These are phyloP conservation scores for Sindora glabra DNA, from an alignment of 306 rosid species.

Conservation along the genomic window DNA sequence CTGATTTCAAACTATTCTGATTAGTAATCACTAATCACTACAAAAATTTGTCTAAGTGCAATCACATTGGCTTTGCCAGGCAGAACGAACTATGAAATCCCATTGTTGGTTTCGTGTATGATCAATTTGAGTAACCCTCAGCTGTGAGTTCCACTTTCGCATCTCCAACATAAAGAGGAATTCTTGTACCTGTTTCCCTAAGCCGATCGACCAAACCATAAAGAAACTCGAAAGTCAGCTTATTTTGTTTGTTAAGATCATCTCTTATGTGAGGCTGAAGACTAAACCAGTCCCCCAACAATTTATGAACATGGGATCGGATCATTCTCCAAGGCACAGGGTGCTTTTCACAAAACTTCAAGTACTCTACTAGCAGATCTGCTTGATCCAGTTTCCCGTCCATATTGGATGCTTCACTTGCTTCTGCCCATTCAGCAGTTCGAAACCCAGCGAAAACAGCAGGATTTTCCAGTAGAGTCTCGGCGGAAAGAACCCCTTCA, in stretches of 20 bases:
- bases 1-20: slow-evolving; percentile 8
- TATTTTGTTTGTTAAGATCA: slow-evolving; percentile 68
- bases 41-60: slow-evolving; percentile 20
- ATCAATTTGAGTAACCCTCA: slow-evolving; percentile 5
- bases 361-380: slow-evolving; percentile 67
- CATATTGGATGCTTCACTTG: slow-evolving; percentile 20
- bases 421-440: slow-evolving; percentile 56
- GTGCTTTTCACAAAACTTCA: slow-evolving; percentile 73
- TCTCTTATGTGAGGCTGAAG: slow-evolving; percentile 88
- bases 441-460: slow-evolving; percentile 86
- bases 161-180: slow-evolving; percentile 60
- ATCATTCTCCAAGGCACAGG: slow-evolving; percentile 95
- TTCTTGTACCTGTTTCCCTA: slow-evolving; percentile 60
- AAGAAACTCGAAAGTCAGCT: slow-evolving; percentile 76
- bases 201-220: slow-evolving; percentile 62
- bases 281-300: slow-evolving; percentile 94
- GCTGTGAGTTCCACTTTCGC: not conserved
- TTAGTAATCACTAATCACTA: slow-evolving; percentile 4
- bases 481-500: slow-evolving; percentile 50
- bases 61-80: slow-evolving; percentile 1
- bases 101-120: slow-evolving; percentile 3
- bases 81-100: not conserved
- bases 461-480: slow-evolving; percentile 90
- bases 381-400: slow-evolving; percentile 71
- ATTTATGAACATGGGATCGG: slow-evolving; percentile 82